A percentile compares a stretch with the other conserved stretches of the same genome.
Conservation (phyloP, 2,329 filamentous ascomycete genomes). For the Thielaviopsis punctulata region DNA sequence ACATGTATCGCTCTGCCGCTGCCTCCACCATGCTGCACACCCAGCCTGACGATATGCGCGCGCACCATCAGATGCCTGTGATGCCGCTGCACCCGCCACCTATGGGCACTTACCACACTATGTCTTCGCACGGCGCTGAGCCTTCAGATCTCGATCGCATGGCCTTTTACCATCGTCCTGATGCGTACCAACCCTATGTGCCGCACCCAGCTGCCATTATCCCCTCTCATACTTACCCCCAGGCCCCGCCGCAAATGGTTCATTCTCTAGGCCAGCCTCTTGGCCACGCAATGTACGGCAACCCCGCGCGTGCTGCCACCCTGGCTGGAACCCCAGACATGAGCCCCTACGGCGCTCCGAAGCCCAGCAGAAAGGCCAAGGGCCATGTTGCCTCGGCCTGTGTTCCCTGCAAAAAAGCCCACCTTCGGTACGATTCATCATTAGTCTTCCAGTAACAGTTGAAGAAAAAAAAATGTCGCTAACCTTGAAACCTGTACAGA, state of each 20-base stretch:
- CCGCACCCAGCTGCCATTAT: constrained; percentile 8
- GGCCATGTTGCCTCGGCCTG: constrained; percentile 74
- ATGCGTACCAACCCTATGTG: constrained; percentile 16
- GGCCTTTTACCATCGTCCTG: constrained; percentile 23
- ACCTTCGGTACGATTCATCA: constrained; percentile 41
- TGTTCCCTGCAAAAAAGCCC: constrained; percentile 70
- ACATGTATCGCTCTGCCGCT: constrained; percentile 13
- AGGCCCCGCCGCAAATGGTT: constrained; percentile 12
- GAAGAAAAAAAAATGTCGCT: background rate
- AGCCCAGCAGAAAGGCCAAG: constrained; percentile 51
- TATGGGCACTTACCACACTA: constrained; percentile 5
- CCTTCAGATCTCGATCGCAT: constrained; percentile 19
- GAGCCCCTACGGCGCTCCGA: constrained; percentile 35
- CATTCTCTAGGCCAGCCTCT: constrained; percentile 19
- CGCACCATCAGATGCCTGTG: constrained; percentile 3
- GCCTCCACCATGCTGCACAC: constrained; percentile 18
- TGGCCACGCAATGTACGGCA: constrained; percentile 9
- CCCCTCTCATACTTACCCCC: constrained; percentile 6
- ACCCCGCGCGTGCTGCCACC: constrained; percentile 1
- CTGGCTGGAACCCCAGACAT: constrained; percentile 21
- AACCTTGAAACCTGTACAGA: constrained; percentile 20
- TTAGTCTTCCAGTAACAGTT: background rate
- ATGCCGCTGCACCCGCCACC: constrained; percentile 5
- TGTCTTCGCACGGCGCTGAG: background rate
- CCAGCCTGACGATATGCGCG: constrained; percentile 19